Evolutionary conservation across 2,329 filamentous ascomycete genomes (phyloP), one percentile per base, ranked within the genome.

Genomic region (Pleomassaria siparia): DNA sequence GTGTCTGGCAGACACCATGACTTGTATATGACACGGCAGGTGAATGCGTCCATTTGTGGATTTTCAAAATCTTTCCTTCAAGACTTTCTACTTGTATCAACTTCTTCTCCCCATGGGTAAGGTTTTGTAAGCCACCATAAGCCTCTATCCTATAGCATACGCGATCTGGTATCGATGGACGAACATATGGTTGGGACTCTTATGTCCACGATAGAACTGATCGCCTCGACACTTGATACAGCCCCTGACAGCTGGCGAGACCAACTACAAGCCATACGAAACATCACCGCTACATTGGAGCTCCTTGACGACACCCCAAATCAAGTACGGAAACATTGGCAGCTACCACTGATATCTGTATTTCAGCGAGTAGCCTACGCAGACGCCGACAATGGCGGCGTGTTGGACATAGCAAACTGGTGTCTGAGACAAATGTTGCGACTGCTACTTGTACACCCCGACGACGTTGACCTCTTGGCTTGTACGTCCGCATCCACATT

Each of bases 311-410:
- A 39, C 4, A 29, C 32, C 6, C 56, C 55, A 1, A 46, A 60
- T 28, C 40, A 57, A 36, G 26, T 37, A 37, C 48, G 46, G 4
- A 55, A 40, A 40, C 45, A 48, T 36, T 63, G 63, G 60, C 62
- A 66, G 43, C 22, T 64, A 10, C 53, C 54, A 4, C 44, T 64
- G 9, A 62, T 80, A 37, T 63, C 66, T 25, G 69, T 72, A 5
- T 69, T 81, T 24, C 79, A 82, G 53, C 67, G 71, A 32, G 72
- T 80, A 47, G 77, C 77, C 10, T 79, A 74, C 54, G 67, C 72
- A 35, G 77, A 81, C 46, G 63, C 73, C 12, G 78, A 80, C 54
- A 68, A 60, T 39, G 76, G 74, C 21, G 66, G 65, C 22, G 67
- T 79, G 11, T 52, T 52, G 30, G 78, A 79, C 54, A 66, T 81